Evolutionary conservation across 2,329 filamentous ascomycete genomes (phyloP).

Genomic region (Pseudocercospora vitis): DNA sequence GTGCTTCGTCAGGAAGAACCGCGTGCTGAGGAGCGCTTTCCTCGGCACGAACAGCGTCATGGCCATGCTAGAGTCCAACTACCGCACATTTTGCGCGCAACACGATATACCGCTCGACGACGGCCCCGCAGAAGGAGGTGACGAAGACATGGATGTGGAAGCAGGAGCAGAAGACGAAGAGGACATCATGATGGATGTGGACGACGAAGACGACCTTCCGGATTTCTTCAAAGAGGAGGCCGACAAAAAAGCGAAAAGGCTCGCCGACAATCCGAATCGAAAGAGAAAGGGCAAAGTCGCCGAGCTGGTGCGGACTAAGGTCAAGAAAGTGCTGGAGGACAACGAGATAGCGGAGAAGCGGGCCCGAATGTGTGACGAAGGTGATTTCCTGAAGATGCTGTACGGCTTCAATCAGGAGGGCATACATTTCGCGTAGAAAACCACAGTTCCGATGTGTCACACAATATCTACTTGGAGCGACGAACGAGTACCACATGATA

Average conservation of each 20-base stretch:
- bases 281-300: slow-evolving; percentile 78
- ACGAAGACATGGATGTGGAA: slow-evolving; percentile 51
- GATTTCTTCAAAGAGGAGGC: slow-evolving; percentile 75
- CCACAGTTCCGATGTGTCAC: not conserved
- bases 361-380: slow-evolving; percentile 85
- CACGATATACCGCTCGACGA: slow-evolving; percentile 79
- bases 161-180: slow-evolving; percentile 44
- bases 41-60: slow-evolving; percentile 78
- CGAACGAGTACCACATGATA: not conserved
- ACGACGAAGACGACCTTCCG: slow-evolving; percentile 70
- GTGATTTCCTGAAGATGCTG: slow-evolving; percentile 81
- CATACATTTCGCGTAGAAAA: slow-evolving; percentile 76
- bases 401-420: slow-evolving; percentile 86
- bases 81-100: slow-evolving; percentile 84
- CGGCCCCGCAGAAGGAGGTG: slow-evolving; percentile 46
- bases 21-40: slow-evolving; percentile 79
- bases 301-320: slow-evolving; percentile 81
- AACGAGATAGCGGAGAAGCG: slow-evolving; percentile 80
- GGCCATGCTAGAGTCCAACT: slow-evolving; percentile 81
- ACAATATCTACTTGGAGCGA: not conserved
- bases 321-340: slow-evolving; percentile 78
- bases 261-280: slow-evolving; percentile 52
- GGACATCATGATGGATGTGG: slow-evolving; percentile 54
- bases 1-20: slow-evolving; percentile 85
- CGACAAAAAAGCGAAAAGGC: slow-evolving; percentile 57